A percentile compares a stretch with the other conserved stretches of the same genome.
phyloP scores from a whole-genome alignment of 495 filamentous ascomycete genomes.

The Aspergillus conjunctus region DNA sequence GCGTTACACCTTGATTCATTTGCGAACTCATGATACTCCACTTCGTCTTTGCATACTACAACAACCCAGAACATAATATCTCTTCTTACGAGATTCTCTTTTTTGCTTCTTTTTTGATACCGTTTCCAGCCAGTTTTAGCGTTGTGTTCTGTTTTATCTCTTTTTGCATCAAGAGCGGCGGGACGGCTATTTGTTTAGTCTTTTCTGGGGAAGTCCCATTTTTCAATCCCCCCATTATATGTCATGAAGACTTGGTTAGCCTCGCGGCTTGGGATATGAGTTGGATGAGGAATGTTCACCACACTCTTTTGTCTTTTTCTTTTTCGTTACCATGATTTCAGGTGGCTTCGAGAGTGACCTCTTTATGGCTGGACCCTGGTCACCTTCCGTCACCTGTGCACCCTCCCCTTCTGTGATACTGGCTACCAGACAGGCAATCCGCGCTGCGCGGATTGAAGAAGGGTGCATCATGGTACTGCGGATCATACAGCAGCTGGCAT shows the following conservation, averaged over 20 bases:
- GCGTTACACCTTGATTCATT: slow-evolving; percentile 48
- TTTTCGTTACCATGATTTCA: slow-evolving; percentile 41
- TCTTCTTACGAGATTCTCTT: slow-evolving; percentile 28
- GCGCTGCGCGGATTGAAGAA: slow-evolving; percentile 18
- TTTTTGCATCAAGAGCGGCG: slow-evolving; percentile 53
- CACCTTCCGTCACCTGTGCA: background rate
- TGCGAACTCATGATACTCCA: slow-evolving; percentile 56
- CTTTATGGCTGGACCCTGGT: slow-evolving; percentile 13
- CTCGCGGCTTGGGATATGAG: slow-evolving; percentile 61
- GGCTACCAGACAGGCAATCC: slow-evolving; percentile 28
- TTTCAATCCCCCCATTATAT: slow-evolving; percentile 42
- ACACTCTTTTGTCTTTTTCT: slow-evolving; percentile 34
- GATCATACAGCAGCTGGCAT: slow-evolving; percentile 28
- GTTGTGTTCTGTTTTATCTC: slow-evolving; percentile 29
- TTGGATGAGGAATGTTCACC: slow-evolving; percentile 54
- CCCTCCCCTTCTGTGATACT: slow-evolving; percentile 26
- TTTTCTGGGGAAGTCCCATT: slow-evolving; percentile 35
- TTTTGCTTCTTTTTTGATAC: slow-evolving; percentile 34
- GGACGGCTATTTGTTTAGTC: slow-evolving; percentile 53
- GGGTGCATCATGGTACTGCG: slow-evolving; percentile 21
- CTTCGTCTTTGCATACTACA: slow-evolving; percentile 41
- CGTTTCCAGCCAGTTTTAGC: slow-evolving; percentile 43
- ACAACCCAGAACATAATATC: slow-evolving; percentile 37
- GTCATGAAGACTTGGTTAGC: slow-evolving; percentile 61
- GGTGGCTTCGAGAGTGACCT: slow-evolving; percentile 1